These are phyloP conservation scores for Dryas octopetala DNA, from an alignment of 306 rosid species.

Conservation along the genomic window DNA sequence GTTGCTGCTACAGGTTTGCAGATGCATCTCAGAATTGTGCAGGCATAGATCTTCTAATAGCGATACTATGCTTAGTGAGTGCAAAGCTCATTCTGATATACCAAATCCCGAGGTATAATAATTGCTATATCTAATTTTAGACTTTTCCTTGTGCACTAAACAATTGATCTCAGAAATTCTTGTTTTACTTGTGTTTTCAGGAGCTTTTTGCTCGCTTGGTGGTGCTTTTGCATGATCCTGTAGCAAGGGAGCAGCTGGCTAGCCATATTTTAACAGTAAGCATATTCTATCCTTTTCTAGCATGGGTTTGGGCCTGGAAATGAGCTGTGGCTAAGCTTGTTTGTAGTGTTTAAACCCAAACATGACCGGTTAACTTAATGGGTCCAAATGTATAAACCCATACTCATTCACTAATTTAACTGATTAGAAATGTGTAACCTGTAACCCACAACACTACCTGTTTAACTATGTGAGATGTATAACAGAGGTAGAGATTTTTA, in stretches of 20 bases:
- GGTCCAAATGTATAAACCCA: neutral
- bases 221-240: conserved; percentile 93
- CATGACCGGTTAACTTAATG: neutral
- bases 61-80: conserved; percentile 66
- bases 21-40: conserved; percentile 92
- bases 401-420: neutral
- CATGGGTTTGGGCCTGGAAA: neutral
- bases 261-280: conserved; percentile 88
- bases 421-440: neutral
- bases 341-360: neutral
- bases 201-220: conserved; percentile 89
- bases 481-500: neutral
- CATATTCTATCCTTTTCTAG: conserved; percentile 15
- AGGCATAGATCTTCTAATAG: conserved; percentile 63
- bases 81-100: conserved; percentile 69
- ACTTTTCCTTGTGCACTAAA: conserved; percentile 13
- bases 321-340: neutral
- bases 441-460: neutral
- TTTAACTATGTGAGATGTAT: no score
- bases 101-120: conserved; percentile 75
- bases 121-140: neutral
- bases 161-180: conserved; percentile 2
- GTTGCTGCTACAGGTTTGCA: conserved; percentile 72
- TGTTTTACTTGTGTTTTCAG: conserved; percentile 45
- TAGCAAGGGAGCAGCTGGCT: conserved; percentile 86